Evolutionary conservation across 1,284 basidiomycete species (phyloP).

Genomic region (Lentinula novae-zelandiae): DNA sequence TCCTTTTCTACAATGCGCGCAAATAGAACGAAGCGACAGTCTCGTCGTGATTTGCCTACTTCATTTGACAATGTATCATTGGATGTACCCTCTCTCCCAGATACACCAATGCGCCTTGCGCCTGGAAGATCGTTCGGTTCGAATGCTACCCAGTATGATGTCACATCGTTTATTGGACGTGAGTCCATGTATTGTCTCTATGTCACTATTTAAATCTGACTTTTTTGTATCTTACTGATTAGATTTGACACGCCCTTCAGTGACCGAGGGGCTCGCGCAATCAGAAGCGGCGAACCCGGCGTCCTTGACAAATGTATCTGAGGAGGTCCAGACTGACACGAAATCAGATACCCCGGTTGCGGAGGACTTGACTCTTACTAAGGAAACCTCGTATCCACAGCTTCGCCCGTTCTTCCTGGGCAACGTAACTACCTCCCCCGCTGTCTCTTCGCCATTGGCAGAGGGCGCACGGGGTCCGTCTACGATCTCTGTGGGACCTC

Average conservation of each 20-base stretch:
- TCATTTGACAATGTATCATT: constrained; percentile 5
- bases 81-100: constrained; percentile 19
- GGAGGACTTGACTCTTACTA: neutral
- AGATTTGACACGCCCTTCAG: constrained; percentile 1
- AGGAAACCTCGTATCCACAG: constrained; percentile 13
- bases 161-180: constrained; percentile 75
- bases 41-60: neutral
- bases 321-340: constrained; percentile 20
- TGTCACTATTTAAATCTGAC: neutral
- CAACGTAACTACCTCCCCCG: constrained; percentile 14
- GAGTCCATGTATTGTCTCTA: constrained; percentile 19
- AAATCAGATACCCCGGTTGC: constrained; percentile 8
- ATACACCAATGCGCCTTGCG: constrained; percentile 23
- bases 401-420: constrained; percentile 20
- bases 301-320: constrained; percentile 4
- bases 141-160: constrained; percentile 60
- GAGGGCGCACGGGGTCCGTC: constrained; percentile 10
- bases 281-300: constrained; percentile 22
- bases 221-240: neutral
- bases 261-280: neutral
- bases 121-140: constrained; percentile 32
- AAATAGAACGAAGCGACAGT: neutral
- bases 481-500: constrained; percentile 16
- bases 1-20: constrained; percentile 8
- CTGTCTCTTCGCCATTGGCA: constrained; percentile 17